Conservation (phyloP, 768 basidiomycete genomes). For the Auricularia sp. region DNA sequence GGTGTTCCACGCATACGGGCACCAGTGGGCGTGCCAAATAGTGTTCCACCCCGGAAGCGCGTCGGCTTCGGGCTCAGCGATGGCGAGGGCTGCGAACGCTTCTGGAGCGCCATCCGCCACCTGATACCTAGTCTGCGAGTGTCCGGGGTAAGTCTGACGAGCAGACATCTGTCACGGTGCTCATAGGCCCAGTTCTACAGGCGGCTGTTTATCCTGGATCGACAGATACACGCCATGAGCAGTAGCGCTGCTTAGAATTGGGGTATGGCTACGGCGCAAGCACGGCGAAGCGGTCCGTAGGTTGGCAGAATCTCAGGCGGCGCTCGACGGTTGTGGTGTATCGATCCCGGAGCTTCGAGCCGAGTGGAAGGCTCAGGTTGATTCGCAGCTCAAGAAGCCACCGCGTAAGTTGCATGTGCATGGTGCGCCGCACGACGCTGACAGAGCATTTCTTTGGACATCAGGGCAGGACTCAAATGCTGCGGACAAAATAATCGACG, state of each 20-base stretch:
- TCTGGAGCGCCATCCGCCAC: slow-evolving; percentile 5
- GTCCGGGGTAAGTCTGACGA: slow-evolving; percentile 6
- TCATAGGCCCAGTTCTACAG: background rate
- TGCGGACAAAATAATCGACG: background rate
- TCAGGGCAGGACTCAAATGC: background rate
- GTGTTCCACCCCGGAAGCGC: slow-evolving; percentile 24
- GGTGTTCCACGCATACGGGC: slow-evolving; percentile 32
- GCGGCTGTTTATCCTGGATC: background rate
- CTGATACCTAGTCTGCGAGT: slow-evolving; percentile 5
- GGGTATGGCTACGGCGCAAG: background rate
- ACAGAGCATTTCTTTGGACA: background rate
- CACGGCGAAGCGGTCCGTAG: too few species aligned
- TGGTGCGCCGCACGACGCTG: too few species aligned
- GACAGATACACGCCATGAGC: background rate
- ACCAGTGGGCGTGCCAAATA: slow-evolving; percentile 30
- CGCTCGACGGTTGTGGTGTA: background rate
- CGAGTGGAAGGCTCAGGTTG: background rate
- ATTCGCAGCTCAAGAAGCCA: background rate
- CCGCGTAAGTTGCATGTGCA: background rate
- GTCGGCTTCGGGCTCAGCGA: slow-evolving; percentile 11
- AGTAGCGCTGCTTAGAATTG: too few species aligned
- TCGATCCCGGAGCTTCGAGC: background rate
- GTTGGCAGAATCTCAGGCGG: background rate
- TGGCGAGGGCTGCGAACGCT: slow-evolving; percentile 10
- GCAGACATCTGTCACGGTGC: background rate